phyloP scores from a whole-genome alignment of 1,139 yeast species.

The Zygotorulaspora mrakii region DNA sequence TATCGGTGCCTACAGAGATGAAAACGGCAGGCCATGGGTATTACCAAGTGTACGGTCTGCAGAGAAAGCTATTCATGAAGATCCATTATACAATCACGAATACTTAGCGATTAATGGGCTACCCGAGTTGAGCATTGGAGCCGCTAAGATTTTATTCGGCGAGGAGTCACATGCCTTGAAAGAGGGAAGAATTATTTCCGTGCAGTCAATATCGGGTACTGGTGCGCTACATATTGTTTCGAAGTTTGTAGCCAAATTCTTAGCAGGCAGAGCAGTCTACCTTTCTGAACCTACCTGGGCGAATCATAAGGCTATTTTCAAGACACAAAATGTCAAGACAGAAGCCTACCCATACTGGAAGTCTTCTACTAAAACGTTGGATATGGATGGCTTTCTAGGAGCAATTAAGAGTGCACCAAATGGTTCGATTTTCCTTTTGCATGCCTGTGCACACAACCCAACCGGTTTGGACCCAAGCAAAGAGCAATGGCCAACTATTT shows the following conservation, averaged over 20 bases:
- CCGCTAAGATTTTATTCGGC: slow-evolving; percentile 81
- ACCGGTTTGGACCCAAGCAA: slow-evolving; percentile 91
- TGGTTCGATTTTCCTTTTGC: slow-evolving; percentile 79
- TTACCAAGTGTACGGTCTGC: slow-evolving; percentile 78
- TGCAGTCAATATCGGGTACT: slow-evolving; percentile 90
- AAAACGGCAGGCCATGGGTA: slow-evolving; percentile 90
- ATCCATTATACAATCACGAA: slow-evolving; percentile 80
- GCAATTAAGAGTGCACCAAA: slow-evolving; percentile 68
- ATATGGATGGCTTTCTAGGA: slow-evolving; percentile 61
- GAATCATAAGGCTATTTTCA: slow-evolving; percentile 81
- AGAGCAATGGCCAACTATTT: slow-evolving; percentile 78
- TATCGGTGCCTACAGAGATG: slow-evolving; percentile 95
- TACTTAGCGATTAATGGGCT: slow-evolving; percentile 82
- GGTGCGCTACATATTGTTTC: slow-evolving; percentile 94
- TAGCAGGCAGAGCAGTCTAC: slow-evolving; percentile 52
- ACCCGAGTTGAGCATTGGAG: slow-evolving; percentile 62
- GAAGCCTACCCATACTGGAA: slow-evolving; percentile 81
- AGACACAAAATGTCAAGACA: slow-evolving; percentile 59
- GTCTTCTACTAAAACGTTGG: slow-evolving; percentile 56
- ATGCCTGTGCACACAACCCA: slow-evolving; percentile 97
- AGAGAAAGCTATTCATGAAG: slow-evolving; percentile 52
- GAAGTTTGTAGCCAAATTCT: slow-evolving; percentile 54
- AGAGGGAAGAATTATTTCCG: slow-evolving; percentile 59
- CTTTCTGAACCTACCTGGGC: slow-evolving; percentile 95
- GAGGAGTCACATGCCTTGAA: slow-evolving; percentile 52